These are phyloP conservation scores for Colletotrichum sp. DNA, from an alignment of 2,329 filamentous ascomycete species.

Conservation along the genomic window DNA sequence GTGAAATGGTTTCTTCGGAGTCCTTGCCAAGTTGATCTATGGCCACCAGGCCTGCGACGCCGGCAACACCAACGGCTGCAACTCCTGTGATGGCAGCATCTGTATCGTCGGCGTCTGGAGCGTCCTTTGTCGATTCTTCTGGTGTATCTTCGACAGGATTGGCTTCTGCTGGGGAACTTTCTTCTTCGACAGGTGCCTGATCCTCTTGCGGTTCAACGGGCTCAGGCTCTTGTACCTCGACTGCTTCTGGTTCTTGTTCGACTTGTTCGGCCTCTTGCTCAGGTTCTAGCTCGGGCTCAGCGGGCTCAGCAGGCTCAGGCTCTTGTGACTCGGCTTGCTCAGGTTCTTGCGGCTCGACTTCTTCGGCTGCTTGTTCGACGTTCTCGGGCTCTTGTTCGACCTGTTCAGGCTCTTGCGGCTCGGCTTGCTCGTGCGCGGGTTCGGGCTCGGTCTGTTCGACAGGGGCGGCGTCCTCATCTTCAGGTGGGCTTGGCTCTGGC, in stretches of 20 bases:
- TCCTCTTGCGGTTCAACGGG: not conserved
- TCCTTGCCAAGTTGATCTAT: not conserved
- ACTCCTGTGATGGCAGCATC: not conserved
- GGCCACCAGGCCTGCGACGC: not conserved
- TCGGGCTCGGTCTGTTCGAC: not conserved
- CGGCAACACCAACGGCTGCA: not conserved
- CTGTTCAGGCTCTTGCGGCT: not conserved
- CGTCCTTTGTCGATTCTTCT: not conserved
- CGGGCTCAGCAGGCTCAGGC: slow-evolving; percentile 2
- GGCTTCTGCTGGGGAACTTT: not conserved
- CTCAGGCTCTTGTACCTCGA: not conserved
- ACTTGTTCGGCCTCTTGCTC: not conserved
- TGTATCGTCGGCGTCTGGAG: not conserved
- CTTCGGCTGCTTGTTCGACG: slow-evolving; percentile 1
- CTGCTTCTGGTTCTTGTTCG: not conserved
- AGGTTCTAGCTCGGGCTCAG: not conserved
- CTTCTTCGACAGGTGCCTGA: slow-evolving; percentile 6
- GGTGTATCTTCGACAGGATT: not conserved
- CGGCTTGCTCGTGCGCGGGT: slow-evolving; percentile 1
- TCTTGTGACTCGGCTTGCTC: too few species aligned
- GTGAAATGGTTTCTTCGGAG: not conserved
- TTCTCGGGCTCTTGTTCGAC: not conserved
- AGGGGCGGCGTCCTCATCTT: not conserved
- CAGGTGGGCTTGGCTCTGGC: not conserved
- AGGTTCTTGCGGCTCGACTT: not conserved